Conservation (phyloP, 768 basidiomycete species). For the Suillus hirtellus region DNA sequence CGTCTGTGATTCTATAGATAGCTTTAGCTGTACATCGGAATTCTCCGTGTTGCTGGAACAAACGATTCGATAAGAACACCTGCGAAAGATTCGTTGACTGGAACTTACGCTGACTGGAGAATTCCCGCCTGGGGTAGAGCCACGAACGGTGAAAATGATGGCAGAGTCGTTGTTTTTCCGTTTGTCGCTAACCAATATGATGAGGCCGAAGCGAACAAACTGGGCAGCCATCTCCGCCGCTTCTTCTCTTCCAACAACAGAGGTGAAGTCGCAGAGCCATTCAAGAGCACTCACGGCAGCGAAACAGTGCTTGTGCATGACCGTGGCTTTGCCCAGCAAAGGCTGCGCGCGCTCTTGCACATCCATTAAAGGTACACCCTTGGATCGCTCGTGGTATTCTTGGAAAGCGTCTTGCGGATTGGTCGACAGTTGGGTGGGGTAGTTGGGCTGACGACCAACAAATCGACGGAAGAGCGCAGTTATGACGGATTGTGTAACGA, state of each 20-base stretch:
- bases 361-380: slow-evolving; percentile 71
- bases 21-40: slow-evolving; percentile 96
- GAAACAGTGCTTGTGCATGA: slow-evolving; percentile 72
- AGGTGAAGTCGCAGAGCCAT: slow-evolving; percentile 98
- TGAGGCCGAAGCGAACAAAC: slow-evolving; percentile 93
- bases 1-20: slow-evolving; percentile 92
- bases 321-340: slow-evolving; percentile 44
- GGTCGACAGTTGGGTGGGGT: slow-evolving; percentile 47
- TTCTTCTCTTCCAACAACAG: slow-evolving; percentile 93
- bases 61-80: slow-evolving; percentile 15
- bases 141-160: slow-evolving; percentile 90
- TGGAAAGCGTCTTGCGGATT: slow-evolving; percentile 61
- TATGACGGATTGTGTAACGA: slow-evolving; percentile 91
- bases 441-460: slow-evolving; percentile 84
- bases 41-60: slow-evolving; percentile 81
- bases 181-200: slow-evolving; percentile 87
- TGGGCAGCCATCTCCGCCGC: slow-evolving; percentile 98
- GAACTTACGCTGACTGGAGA: slow-evolving; percentile 70
- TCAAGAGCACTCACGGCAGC: slow-evolving; percentile 85
- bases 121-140: slow-evolving; percentile 71
- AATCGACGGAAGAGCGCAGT: slow-evolving; percentile 96
- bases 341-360: slow-evolving; percentile 66
- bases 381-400: slow-evolving; percentile 78
- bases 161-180: slow-evolving; percentile 89
- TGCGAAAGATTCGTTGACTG: slow-evolving; percentile 2